Percentiles rank a stretch among this genome's conserved stretches.
Conservation (phyloP, 257 asterid genomes). For the Capsicum pubescens region DNA sequence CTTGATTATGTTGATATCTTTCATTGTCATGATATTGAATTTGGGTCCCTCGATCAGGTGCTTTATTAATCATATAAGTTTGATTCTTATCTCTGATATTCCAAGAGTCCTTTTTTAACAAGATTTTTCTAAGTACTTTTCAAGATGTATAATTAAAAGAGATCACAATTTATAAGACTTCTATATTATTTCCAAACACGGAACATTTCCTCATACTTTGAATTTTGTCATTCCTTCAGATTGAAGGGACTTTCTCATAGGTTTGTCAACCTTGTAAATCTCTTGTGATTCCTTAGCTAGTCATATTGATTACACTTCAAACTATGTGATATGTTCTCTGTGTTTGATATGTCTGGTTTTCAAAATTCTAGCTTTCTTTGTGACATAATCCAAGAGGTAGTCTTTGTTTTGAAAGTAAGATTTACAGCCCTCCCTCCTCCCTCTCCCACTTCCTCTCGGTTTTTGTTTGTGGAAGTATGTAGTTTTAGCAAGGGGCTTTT, state of each 20-base stretch:
- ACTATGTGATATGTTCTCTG: not conserved
- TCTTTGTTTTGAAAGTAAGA: not conserved
- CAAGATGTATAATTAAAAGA: not conserved
- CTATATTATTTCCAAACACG: not conserved
- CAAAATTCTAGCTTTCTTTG: not conserved
- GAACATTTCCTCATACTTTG: not conserved
- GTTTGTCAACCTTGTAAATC: not conserved
- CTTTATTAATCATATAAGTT: conserved; percentile 5
- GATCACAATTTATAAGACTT: not conserved
- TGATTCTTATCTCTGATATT: not conserved
- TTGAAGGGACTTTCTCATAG: conserved; percentile 9
- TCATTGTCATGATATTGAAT: conserved; percentile 95
- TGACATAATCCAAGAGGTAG: not conserved
- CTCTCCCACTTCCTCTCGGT: not conserved
- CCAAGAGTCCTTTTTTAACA: not conserved
- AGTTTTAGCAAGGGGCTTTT: not conserved
- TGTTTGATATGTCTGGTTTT: conserved; percentile 8
- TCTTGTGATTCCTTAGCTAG: not conserved
- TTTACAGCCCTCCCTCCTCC: not conserved
- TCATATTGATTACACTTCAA: conserved; percentile 10
- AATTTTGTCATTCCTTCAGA: not conserved
- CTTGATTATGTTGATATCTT: conserved; percentile 95
- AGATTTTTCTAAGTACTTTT: not conserved
- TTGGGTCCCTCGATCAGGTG: conserved; percentile 95
- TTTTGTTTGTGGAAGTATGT: conserved; percentile 19